phyloP scores from a whole-genome alignment of 768 basidiomycete species.

The Amanita phalloides region DNA sequence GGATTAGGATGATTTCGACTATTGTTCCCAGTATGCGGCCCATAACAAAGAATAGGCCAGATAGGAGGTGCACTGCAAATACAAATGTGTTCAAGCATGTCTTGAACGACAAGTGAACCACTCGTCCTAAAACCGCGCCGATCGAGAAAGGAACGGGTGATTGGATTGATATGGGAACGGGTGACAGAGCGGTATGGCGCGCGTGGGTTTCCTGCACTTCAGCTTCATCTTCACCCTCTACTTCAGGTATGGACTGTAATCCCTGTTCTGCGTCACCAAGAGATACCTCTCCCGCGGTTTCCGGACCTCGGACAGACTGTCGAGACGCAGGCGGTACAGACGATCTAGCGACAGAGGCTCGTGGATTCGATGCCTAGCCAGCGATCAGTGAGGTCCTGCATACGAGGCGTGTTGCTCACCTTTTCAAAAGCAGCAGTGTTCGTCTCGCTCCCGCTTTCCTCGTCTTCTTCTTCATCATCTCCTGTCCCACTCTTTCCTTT shows the following conservation, averaged over 20 bases:
- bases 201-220: slow-evolving; percentile 14
- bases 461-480: slow-evolving; percentile 39
- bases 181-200: slow-evolving; percentile 8
- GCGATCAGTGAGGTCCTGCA: slow-evolving; percentile 5
- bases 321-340: slow-evolving; percentile 28
- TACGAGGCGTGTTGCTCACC: slow-evolving; percentile 13
- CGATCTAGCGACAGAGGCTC: slow-evolving; percentile 24
- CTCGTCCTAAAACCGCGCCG: slow-evolving; percentile 31
- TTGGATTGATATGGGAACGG: slow-evolving; percentile 14
- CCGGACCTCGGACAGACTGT: slow-evolving; percentile 19
- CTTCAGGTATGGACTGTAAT: slow-evolving; percentile 55
- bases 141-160: slow-evolving; percentile 24
- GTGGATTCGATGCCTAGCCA: slow-evolving; percentile 15
- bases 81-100: slow-evolving; percentile 13
- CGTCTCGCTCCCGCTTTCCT: slow-evolving; percentile 35
- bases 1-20: slow-evolving; percentile 35
- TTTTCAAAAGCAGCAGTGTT: slow-evolving; percentile 19
- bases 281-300: slow-evolving; percentile 22
- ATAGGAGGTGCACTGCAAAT: slow-evolving; percentile 20
- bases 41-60: slow-evolving; percentile 26
- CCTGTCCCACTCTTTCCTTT: slow-evolving; percentile 30
- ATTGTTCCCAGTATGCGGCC: slow-evolving; percentile 40
- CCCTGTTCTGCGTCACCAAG: slow-evolving; percentile 36
- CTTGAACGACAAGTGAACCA: slow-evolving; percentile 22
- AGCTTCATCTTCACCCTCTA: slow-evolving; percentile 54